Conservation (phyloP, 2,329 filamentous ascomycete species). For the Colletotrichum echinochloae region DNA sequence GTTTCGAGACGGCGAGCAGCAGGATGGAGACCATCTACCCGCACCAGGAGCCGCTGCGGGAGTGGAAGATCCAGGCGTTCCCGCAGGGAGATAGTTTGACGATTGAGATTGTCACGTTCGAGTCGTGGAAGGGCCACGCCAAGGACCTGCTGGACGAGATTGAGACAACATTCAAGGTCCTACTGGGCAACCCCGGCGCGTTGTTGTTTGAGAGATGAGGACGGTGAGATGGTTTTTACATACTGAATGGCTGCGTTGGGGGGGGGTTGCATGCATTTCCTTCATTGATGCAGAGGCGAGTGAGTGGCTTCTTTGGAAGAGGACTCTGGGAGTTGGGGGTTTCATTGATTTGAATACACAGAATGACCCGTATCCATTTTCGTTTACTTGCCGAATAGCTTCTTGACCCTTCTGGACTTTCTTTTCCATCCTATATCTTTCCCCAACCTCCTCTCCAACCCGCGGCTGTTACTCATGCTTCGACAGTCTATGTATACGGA, state of each 20-base stretch:
- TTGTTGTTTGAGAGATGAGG: conserved; percentile 45
- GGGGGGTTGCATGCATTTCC: neutral
- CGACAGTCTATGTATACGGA: no score
- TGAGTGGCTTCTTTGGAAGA: neutral
- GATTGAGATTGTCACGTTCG: conserved; percentile 70
- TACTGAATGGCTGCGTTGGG: conserved; percentile 4
- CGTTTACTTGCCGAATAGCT: neutral
- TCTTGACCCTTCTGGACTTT: neutral
- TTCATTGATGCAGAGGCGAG: neutral
- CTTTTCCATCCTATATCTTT: neutral
- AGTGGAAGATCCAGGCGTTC: conserved; percentile 73
- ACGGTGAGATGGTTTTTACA: neutral
- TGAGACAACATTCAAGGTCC: conserved; percentile 52
- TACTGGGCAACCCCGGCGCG: conserved; percentile 53
- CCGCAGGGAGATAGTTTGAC: conserved; percentile 63
- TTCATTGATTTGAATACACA: neutral
- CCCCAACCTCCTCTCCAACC: neutral
- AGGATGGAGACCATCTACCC: conserved; percentile 70
- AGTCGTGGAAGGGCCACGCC: conserved; percentile 66
- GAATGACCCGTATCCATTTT: neutral
- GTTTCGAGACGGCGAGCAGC: conserved; percentile 50
- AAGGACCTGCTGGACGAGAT: conserved; percentile 63
- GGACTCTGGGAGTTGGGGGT: conserved; percentile 23
- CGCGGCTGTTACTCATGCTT: neutral
- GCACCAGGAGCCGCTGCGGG: conserved; percentile 65